Conservation (phyloP, 306 rosid genomes). For the Rosa persica region DNA sequence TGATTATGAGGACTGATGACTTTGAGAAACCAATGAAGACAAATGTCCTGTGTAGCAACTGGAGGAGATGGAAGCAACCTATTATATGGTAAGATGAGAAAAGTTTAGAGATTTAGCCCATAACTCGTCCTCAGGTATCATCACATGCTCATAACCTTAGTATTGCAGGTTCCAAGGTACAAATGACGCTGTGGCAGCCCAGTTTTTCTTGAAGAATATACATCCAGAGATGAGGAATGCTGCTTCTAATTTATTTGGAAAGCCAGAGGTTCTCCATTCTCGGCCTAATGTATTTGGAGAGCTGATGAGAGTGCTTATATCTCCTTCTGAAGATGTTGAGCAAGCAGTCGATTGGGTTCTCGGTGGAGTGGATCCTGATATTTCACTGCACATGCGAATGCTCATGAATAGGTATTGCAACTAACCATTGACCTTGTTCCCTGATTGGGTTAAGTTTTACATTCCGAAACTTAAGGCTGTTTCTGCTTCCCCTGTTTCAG, state of each 20-base stretch:
- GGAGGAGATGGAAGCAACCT: slow-evolving; percentile 91
- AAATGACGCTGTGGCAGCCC: slow-evolving; percentile 79
- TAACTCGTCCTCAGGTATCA: slow-evolving; percentile 25
- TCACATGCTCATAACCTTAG: slow-evolving; percentile 31
- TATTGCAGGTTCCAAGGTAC: slow-evolving; percentile 92
- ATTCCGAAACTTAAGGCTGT: not conserved
- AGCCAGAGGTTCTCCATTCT: slow-evolving; percentile 54
- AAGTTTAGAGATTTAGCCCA: slow-evolving; percentile 7
- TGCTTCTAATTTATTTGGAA: slow-evolving; percentile 79
- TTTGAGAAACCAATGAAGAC: slow-evolving; percentile 87
- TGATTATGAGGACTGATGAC: slow-evolving; percentile 85
- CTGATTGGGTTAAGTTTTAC: not conserved
- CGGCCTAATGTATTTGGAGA: slow-evolving; percentile 93
- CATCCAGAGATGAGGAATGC: slow-evolving; percentile 77
- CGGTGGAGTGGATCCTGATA: slow-evolving; percentile 75
- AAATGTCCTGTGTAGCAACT: slow-evolving; percentile 84
- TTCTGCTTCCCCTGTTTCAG: slow-evolving; percentile 47
- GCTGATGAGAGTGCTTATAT: slow-evolving; percentile 83
- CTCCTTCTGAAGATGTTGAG: slow-evolving; percentile 78
- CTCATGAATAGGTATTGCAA: slow-evolving; percentile 70
- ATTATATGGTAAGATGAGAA: slow-evolving; percentile 71
- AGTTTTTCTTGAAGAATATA: slow-evolving; percentile 89
- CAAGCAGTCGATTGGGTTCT: slow-evolving; percentile 83
- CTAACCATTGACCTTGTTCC: slow-evolving; percentile 7
- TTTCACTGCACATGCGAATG: slow-evolving; percentile 95